These are phyloP conservation scores for Pichia sp. DNA, from an alignment of 1,139 yeast genomes.

Conservation along the genomic window DNA sequence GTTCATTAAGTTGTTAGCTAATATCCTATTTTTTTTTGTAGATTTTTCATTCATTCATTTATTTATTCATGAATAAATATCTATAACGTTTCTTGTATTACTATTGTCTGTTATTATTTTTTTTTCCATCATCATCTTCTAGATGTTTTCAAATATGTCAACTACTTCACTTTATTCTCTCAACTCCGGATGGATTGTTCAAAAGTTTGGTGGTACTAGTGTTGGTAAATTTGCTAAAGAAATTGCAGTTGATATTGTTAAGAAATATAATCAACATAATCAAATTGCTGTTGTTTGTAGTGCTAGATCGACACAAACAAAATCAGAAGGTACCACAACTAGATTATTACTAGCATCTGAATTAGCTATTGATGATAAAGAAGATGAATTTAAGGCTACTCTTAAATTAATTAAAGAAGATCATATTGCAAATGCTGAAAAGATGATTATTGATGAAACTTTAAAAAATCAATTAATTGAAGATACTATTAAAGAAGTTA, in stretches of 20 bases:
- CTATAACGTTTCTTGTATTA: too few species aligned
- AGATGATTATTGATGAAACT: constrained; percentile 39
- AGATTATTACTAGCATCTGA: constrained; percentile 78
- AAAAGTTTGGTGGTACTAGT: constrained; percentile 97
- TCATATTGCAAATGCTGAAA: constrained; percentile 69
- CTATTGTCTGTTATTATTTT: too few species aligned
- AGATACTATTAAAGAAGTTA: constrained; percentile 61
- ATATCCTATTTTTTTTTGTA: too few species aligned
- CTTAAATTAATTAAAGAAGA: constrained; percentile 67
- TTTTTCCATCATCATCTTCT: not conserved
- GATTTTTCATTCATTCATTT: too few species aligned
- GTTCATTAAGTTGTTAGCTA: too few species aligned
- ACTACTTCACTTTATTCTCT: constrained; percentile 22
- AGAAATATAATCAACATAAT: constrained; percentile 50
- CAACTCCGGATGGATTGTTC: constrained; percentile 69
- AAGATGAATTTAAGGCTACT: constrained; percentile 43
- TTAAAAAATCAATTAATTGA: constrained; percentile 45
- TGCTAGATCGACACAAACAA: constrained; percentile 86
- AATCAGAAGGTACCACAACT: constrained; percentile 93
- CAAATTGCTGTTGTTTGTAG: constrained; percentile 96
- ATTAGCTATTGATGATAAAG: constrained; percentile 49
- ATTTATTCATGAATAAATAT: too few species aligned
- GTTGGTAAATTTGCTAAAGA: constrained; percentile 89
- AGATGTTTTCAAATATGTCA: constrained; percentile 12
- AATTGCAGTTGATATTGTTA: constrained; percentile 79